Conservation (phyloP, 805 yeast genomes). For the Kluyveromyces siamensis region DNA sequence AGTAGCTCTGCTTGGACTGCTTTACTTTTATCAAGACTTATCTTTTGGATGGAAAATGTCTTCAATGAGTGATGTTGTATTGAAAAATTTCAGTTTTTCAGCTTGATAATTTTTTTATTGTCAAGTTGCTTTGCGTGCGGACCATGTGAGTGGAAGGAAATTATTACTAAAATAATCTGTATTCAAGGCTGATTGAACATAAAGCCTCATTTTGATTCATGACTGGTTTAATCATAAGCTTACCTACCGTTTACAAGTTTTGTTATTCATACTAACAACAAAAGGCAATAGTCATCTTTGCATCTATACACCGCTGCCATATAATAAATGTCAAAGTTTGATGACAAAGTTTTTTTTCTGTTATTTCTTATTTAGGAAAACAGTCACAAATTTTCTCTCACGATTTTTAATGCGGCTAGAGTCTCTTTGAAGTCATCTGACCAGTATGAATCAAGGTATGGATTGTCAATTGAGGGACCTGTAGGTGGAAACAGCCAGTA, state of each 20-base stretch:
- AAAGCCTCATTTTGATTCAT: too few species aligned
- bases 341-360: not conserved
- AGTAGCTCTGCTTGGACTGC: not conserved
- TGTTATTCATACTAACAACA: too few species aligned
- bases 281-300: not conserved
- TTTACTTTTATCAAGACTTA: not conserved
- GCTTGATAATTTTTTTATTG: not conserved
- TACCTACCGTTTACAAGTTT: too few species aligned
- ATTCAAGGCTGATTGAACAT: too few species aligned
- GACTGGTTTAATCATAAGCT: too few species aligned
- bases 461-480: constrained; percentile 18
- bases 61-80: not conserved
- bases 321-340: not conserved
- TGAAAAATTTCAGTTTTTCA: not conserved
- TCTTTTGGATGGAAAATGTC: too few species aligned
- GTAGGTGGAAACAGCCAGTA: constrained; percentile 72
- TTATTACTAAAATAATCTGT: too few species aligned
- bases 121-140: not conserved
- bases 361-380: not conserved
- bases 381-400: not conserved
- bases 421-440: constrained; percentile 32
- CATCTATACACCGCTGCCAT: not conserved
- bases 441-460: constrained; percentile 49
- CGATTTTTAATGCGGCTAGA: constrained; percentile 4
- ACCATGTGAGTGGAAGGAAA: not conserved